phyloP scores from a whole-genome alignment of 805 yeast species.

The Suhomyces tanzawaensis region DNA sequence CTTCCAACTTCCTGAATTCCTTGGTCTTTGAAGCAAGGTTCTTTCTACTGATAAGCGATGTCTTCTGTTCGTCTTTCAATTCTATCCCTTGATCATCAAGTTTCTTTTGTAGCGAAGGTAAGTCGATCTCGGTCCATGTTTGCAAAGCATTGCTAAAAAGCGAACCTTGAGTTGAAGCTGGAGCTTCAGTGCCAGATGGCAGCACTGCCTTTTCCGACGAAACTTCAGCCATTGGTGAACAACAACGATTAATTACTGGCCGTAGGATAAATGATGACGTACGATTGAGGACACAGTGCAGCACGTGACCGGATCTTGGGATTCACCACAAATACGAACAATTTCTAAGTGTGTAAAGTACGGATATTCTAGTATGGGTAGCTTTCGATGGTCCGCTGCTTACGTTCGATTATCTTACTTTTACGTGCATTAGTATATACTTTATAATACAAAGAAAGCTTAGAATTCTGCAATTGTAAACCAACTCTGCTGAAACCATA shows the following conservation, averaged over 20 bases:
- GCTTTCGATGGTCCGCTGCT: no score
- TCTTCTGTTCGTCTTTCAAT: constrained; percentile 67
- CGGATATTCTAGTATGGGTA: no score
- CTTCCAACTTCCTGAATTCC: constrained; percentile 69
- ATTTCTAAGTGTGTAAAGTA: no score
- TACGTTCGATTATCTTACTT: constrained; percentile 8
- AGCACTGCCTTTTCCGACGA: neutral
- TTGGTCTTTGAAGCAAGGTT: constrained; percentile 83
- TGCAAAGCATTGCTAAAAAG: constrained; percentile 47
- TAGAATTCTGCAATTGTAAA: neutral
- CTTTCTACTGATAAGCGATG: constrained; percentile 68
- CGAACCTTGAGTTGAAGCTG: constrained; percentile 2
- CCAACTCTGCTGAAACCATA: constrained; percentile 6
- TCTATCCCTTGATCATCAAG: constrained; percentile 74
- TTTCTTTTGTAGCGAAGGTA: constrained; percentile 65
- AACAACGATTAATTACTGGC: no score
- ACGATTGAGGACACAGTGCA: neutral
- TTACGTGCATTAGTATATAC: constrained; percentile 10
- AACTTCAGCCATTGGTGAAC: constrained; percentile 1
- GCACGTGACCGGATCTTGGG: constrained; percentile 1
- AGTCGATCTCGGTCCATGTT: constrained; percentile 72
- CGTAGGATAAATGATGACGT: neutral
- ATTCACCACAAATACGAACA: neutral
- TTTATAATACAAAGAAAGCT: constrained; percentile 5
- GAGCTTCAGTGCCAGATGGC: neutral